Conservation (phyloP, 2,329 filamentous ascomycete genomes). For the Ascochyta lentis region DNA sequence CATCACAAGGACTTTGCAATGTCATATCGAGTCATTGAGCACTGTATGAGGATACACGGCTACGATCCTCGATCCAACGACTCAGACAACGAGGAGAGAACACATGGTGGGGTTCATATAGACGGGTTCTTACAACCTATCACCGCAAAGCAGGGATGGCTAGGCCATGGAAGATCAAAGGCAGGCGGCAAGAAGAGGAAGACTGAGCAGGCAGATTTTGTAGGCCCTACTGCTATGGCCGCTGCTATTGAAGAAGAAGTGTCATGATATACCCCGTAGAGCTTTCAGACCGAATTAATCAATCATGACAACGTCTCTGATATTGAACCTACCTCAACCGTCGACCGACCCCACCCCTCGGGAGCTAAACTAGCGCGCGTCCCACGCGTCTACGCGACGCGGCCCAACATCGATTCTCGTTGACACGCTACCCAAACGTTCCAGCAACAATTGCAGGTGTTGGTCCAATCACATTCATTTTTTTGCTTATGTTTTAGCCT, state of each 20-base stretch:
- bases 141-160: conserved; percentile 38
- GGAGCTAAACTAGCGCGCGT: conserved; percentile 3
- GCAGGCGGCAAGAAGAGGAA: conserved; percentile 18
- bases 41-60: conserved; percentile 56
- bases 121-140: conserved; percentile 71
- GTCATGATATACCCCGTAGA: not conserved
- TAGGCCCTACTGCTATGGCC: not conserved
- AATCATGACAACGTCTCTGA: too few species aligned
- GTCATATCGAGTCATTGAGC: conserved; percentile 48
- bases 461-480: not conserved
- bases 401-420: not conserved
- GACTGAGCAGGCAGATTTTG: not conserved
- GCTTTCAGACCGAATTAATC: not conserved
- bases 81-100: conserved; percentile 55
- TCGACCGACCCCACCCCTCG: not conserved
- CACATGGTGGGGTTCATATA: conserved; percentile 68
- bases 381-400: conserved; percentile 6
- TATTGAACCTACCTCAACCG: not conserved
- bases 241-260: not conserved
- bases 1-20: conserved; percentile 35
- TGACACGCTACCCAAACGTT: not conserved
- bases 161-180: conserved; percentile 33
- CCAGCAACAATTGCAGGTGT: not conserved
- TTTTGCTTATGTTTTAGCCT: not conserved
- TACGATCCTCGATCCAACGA: conserved; percentile 50